Percentiles rank a stretch among this genome's conserved stretches.
Evolutionary conservation across 495 filamentous ascomycete species (phyloP).

Genomic region (Trichocladium uniseriatum): DNA sequence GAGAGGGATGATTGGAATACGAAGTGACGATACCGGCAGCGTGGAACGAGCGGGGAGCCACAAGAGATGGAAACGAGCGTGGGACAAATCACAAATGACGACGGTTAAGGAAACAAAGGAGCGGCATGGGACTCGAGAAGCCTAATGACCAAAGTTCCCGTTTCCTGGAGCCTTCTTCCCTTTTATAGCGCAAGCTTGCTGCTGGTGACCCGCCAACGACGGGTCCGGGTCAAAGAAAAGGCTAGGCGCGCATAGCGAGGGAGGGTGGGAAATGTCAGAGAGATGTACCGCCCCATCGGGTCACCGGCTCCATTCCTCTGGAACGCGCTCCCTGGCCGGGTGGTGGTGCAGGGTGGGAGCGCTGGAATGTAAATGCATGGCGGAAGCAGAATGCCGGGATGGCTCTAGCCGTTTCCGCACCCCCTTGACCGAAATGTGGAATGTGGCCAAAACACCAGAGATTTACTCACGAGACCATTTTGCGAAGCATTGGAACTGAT

Average conservation of each 20-base stretch:
- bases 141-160: conserved; percentile 12
- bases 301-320: conserved; percentile 10
- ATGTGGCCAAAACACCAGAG: conserved; percentile 10
- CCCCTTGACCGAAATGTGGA: conserved; percentile 13
- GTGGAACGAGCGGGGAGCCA: conserved; percentile 3
- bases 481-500: conserved; percentile 3
- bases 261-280: conserved; percentile 12
- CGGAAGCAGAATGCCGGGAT: conserved; percentile 3
- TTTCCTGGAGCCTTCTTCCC: not conserved
- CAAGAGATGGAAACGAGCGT: conserved; percentile 6
- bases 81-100: conserved; percentile 3
- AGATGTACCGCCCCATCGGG: conserved; percentile 13
- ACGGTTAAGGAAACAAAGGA: conserved; percentile 24
- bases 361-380: conserved; percentile 16
- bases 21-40: not conserved
- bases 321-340: conserved; percentile 11
- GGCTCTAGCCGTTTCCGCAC: conserved; percentile 10
- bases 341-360: not conserved
- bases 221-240: conserved; percentile 13
- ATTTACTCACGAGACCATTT: conserved; percentile 3
- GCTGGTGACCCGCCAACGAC: conserved; percentile 3
- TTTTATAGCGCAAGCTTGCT: conserved; percentile 7
- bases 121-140: conserved; percentile 7
- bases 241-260: conserved; percentile 6
- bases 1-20: not conserved